These are phyloP conservation scores for Triticum timopheevii DNA, from an alignment of 176 grass and related monocot genomes.

Conservation along the genomic window DNA sequence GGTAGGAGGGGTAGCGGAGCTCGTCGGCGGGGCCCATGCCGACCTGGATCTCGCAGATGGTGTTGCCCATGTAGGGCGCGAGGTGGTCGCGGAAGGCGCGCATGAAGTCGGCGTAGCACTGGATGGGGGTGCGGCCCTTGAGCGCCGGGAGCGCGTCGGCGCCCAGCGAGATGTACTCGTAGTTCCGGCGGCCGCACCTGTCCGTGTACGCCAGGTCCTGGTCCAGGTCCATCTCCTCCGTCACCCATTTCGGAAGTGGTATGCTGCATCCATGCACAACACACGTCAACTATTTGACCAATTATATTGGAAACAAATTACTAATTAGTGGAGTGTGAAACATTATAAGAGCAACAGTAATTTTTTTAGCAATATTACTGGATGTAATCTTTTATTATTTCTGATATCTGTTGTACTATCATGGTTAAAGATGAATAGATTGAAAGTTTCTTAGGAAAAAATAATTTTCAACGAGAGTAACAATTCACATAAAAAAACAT, in stretches of 20 bases:
- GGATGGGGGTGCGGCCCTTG: slow-evolving; percentile 56
- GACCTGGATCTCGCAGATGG: slow-evolving; percentile 68
- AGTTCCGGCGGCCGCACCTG: slow-evolving; percentile 58
- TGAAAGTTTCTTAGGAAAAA: too few species aligned
- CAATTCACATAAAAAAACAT: too few species aligned
- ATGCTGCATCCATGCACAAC: slow-evolving; percentile 32
- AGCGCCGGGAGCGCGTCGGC: slow-evolving; percentile 56
- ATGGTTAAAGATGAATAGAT: too few species aligned
- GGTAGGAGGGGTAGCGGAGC: slow-evolving; percentile 75
- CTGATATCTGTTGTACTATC: too few species aligned
- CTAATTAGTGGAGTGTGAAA: too few species aligned
- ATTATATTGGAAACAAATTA: too few species aligned
- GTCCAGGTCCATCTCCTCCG: slow-evolving; percentile 70
- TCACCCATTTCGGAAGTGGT: slow-evolving; percentile 57
- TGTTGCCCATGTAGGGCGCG: slow-evolving; percentile 51
- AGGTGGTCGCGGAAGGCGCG: slow-evolving; percentile 64
- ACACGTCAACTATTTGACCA: too few species aligned
- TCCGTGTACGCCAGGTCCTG: slow-evolving; percentile 69
- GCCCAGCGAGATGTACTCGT: slow-evolving; percentile 67
- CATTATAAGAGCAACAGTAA: too few species aligned
- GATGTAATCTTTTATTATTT: too few species aligned
- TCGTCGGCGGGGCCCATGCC: slow-evolving; percentile 75
- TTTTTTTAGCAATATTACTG: too few species aligned
- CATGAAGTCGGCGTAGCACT: slow-evolving; percentile 82
- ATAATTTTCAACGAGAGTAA: neutral